Conservation (phyloP, 2,329 filamentous ascomycete genomes). For the Chrysoporthe puriensis region DNA sequence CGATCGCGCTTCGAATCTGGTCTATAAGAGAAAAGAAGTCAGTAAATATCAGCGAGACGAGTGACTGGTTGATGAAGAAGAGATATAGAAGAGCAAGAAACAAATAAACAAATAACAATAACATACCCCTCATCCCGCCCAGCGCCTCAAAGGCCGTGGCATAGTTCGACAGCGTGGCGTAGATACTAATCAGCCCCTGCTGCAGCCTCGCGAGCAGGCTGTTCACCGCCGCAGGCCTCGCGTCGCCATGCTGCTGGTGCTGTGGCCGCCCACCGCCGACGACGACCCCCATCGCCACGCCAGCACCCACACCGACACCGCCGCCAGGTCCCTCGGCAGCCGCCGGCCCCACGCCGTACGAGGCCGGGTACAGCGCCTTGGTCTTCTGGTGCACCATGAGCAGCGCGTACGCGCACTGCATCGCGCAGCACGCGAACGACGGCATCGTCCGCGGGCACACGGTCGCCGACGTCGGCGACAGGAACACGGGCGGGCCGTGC, state of each 20-base stretch:
- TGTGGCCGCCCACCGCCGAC: constrained; percentile 11
- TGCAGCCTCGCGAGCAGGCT: constrained; percentile 46
- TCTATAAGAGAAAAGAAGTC: constrained; percentile 27
- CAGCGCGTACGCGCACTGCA: constrained; percentile 50
- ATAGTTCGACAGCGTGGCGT: constrained; percentile 48
- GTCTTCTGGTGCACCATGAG: constrained; percentile 49
- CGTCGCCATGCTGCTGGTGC: neutral
- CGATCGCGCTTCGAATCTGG: constrained; percentile 34
- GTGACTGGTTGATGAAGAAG: too few relatives aligned
- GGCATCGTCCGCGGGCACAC: constrained; percentile 50
- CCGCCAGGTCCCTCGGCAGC: constrained; percentile 35
- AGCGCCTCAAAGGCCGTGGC: constrained; percentile 49
- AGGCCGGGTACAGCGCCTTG: constrained; percentile 39
- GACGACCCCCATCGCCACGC: neutral
- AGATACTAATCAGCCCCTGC: constrained; percentile 46
- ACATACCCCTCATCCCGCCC: constrained; percentile 49
- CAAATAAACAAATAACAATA: neutral
- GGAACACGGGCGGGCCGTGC: constrained; percentile 35
- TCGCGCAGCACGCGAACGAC: constrained; percentile 49
- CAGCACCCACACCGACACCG: neutral
- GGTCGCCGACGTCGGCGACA: constrained; percentile 42
- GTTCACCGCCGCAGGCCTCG: constrained; percentile 31
- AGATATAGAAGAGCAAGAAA: too few relatives aligned
- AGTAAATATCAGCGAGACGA: neutral
- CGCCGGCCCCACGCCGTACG: constrained; percentile 27